Percentiles rank a stretch among this genome's conserved stretches.
phyloP scores from a whole-genome alignment of 1,284 basidiomycete species.

The Exobasidium cylindrosporum region DNA sequence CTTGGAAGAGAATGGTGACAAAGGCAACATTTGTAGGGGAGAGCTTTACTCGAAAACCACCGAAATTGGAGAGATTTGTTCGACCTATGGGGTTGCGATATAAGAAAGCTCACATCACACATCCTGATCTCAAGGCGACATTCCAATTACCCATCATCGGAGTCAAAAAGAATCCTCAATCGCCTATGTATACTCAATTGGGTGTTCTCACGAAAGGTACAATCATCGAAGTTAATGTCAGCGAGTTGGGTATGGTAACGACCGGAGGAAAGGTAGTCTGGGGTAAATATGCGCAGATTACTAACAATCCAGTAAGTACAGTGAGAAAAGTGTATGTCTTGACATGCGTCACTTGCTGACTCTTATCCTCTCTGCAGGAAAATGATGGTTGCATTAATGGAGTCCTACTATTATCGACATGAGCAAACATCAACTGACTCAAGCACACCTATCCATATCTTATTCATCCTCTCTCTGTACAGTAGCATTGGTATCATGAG shows the following conservation, averaged over 20 bases:
- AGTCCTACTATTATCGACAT: conserved; percentile 13
- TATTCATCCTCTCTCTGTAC: background rate
- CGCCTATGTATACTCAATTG: conserved; percentile 82
- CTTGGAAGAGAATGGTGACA: conserved; percentile 99
- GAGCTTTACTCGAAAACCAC: conserved; percentile 95
- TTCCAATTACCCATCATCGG: conserved; percentile 98
- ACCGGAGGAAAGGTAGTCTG: conserved; percentile 85
- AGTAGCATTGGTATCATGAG: conserved; percentile 2
- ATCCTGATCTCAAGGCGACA: conserved; percentile 96
- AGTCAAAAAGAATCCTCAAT: conserved; percentile 99
- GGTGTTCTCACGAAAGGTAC: conserved; percentile 99
- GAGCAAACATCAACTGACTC: conserved; percentile 1
- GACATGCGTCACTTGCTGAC: background rate
- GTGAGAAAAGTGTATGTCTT: background rate
- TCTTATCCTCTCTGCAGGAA: conserved; percentile 13
- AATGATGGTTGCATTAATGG: conserved; percentile 18
- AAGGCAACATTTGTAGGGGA: conserved; percentile 99
- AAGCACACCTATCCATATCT: no score
- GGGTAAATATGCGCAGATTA: conserved; percentile 90
- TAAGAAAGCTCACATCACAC: conserved; percentile 98
- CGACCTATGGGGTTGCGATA: conserved; percentile 94
- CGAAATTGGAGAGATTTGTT: conserved; percentile 98
- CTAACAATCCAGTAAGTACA: conserved; percentile 47
- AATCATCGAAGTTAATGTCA: conserved; percentile 90
- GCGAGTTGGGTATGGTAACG: conserved; percentile 80